Evolutionary conservation across 73 alveolate genomes (phyloP), one percentile per base, ranked within the genome.

Genomic region (Diophrys sp.): DNA sequence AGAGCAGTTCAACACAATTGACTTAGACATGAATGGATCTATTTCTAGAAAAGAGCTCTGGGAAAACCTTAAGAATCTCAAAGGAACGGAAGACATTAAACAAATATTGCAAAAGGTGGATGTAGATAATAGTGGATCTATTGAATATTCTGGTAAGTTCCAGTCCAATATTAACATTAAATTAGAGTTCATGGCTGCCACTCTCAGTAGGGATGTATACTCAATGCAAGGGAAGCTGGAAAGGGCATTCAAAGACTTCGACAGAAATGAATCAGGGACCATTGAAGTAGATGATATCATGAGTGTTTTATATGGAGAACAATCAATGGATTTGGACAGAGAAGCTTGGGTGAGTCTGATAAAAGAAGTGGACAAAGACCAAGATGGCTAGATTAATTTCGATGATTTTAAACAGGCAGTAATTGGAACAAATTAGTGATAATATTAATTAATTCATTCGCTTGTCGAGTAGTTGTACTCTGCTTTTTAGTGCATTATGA

Each of bases 401-500:
- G 31, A 29, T 28, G 83, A 75, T 2, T 53, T 75, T 75, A 30
- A 71, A 68, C 27, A 28, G 29, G 75, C 25, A 11, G 55, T 23
- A 23, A n/a, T 23, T 26, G 75, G 55, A 68, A 11, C 33, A 62
- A 23, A 5, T 23, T 23, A 11, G 14, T 14, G 31, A 5, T 71
- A 14, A 1, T 11, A 24, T 24, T 11, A 29, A 1, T 1, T 11
- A 27, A 23, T 73, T 80, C 26, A 56, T 29, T 26, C 5, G 14
- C 23, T 53, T 56, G 87, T 77, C 70, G 98, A 78, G 85, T 95
- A 96, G 86, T 93, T 96, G 74, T 96, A 96, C 62, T 93, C 96
- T 55, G 99, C 98, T 82, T 93, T 95, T 73, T 94, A 91, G 88
- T 97, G 99, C 95, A 97, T 97, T 32, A 97, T 95, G 70, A 97